A percentile compares a stretch with the other conserved stretches of the same genome.
Conservation (phyloP, 495 filamentous ascomycete genomes). For the Podospora anserina region DNA sequence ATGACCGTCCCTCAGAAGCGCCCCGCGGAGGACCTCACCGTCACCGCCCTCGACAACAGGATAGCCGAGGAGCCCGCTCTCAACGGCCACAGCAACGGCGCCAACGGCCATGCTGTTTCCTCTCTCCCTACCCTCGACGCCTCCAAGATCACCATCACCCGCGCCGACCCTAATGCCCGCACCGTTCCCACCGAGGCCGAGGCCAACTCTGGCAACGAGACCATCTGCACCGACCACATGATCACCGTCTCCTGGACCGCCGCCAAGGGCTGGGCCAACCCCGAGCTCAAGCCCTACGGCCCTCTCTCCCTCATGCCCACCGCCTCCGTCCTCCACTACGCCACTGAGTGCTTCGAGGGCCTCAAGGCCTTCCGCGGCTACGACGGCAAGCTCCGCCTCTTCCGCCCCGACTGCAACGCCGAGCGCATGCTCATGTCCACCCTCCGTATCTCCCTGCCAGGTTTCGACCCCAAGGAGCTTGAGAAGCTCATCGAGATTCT, state of each 20-base stretch:
- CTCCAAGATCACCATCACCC: constrained; percentile 66
- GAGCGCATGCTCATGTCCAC: constrained; percentile 69
- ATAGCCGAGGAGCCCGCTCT: constrained; percentile 33
- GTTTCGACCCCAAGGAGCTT: constrained; percentile 66
- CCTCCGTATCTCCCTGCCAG: constrained; percentile 71
- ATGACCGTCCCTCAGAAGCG: constrained; percentile 17
- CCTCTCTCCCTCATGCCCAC: constrained; percentile 80
- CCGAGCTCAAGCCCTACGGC: constrained; percentile 74
- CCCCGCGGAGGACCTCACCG: constrained; percentile 37
- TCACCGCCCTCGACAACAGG: constrained; percentile 42
- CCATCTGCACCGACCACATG: constrained; percentile 88
- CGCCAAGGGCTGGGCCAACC: constrained; percentile 67
- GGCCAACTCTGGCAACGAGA: constrained; percentile 43
- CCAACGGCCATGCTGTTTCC: constrained; percentile 26
- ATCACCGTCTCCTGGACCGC: constrained; percentile 70
- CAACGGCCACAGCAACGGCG: constrained; percentile 30
- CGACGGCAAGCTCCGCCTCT: constrained; percentile 78
- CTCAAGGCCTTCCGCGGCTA: constrained; percentile 82
- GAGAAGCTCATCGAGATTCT: constrained; percentile 72
- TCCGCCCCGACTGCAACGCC: constrained; percentile 77
- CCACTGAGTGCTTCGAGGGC: constrained; percentile 89
- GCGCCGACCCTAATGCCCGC: constrained; percentile 60
- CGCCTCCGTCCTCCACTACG: constrained; percentile 84
- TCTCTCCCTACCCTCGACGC: constrained; percentile 56
- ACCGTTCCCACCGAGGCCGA: constrained; percentile 61